Base-by-base conservation (phyloP, 2,329 filamentous ascomycete genomes). In the Cylindrodendrum hubeiense region DNA sequence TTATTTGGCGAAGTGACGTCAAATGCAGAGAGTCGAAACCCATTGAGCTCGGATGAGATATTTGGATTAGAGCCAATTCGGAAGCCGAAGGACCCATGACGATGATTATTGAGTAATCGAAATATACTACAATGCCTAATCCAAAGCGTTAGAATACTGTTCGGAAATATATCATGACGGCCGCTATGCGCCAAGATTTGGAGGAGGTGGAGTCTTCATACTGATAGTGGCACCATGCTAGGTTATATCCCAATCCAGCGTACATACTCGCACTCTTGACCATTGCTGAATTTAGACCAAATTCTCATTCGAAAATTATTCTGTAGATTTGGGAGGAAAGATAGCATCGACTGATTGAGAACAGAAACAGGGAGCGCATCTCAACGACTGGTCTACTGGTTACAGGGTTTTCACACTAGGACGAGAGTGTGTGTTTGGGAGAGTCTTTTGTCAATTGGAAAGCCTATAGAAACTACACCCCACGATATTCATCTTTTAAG, bases 1-100 rank as follows among this genome's bases (percentile, higher is more conserved):
- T 73, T 90, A 19, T 90, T 90, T 68, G 87, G 87, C 26, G 87
- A 89, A 67, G 83, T 82, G 3, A 78, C 80, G 4, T 74, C 79
- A 3, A 81, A 79, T 3, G 75, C 71, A 10, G 75, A 78, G 3
- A 79, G 76, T 1, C 77, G 75, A 17, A 75, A 76, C n/a, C 74
- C 79, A 3, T 68, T 81, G 13, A 79, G 79, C 10, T 75, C 78
- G 9, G 83, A 85, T 56, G 84, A 88, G 51, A 85, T 89, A 8
- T 89, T 89, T 72, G 86, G 86, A 5, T 65, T 89, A 70, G 83
- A 88, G 72, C 84, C 85, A 4, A 79, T 89, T 30, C 64, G 60
- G 6, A 80, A 74, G 41, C 19, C 57, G 8, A 79, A 77, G 66
- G 69, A 66, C 28, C 44, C 37, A 26, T 41, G 54, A 59, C 60